A percentile compares a stretch with the other conserved stretches of the same genome.
phyloP scores from a whole-genome alignment of 129 eudicot genomes.

The Saussurea involucrata region DNA sequence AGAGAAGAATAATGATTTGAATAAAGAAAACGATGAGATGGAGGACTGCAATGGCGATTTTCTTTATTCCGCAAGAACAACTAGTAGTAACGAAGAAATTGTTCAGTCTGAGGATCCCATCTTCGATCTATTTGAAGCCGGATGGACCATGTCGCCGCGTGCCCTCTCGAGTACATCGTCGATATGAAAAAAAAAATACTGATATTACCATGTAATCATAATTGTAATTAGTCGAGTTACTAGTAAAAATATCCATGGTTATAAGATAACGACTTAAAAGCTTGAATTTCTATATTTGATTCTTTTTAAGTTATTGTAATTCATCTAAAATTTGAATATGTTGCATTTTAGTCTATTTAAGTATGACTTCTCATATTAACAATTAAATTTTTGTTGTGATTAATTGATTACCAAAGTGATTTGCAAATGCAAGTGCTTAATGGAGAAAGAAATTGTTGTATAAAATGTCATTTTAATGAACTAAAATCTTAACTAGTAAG shows the following conservation, averaged over 20 bases:
- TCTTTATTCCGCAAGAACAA: slow-evolving; percentile 10
- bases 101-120: slow-evolving; percentile 34
- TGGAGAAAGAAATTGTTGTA: no score
- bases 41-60: slow-evolving; percentile 14
- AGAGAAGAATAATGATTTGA: slow-evolving; percentile 1
- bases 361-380: neutral
- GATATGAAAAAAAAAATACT: neutral
- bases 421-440: no score
- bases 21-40: slow-evolving; percentile 12
- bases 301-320: neutral
- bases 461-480: no score
- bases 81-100: slow-evolving; percentile 10
- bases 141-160: slow-evolving; percentile 45
- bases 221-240: neutral
- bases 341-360: neutral
- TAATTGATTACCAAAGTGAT: no score
- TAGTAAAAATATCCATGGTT: neutral
- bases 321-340: neutral
- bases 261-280: neutral
- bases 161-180: slow-evolving; percentile 13
- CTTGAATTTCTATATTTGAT: neutral
- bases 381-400: no score
- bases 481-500: no score
- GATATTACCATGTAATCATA: neutral
- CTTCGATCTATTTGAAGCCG: slow-evolving; percentile 41